Base-by-base conservation (phyloP, 1,284 basidiomycete genomes). In the Gymnopus androsaceus region DNA sequence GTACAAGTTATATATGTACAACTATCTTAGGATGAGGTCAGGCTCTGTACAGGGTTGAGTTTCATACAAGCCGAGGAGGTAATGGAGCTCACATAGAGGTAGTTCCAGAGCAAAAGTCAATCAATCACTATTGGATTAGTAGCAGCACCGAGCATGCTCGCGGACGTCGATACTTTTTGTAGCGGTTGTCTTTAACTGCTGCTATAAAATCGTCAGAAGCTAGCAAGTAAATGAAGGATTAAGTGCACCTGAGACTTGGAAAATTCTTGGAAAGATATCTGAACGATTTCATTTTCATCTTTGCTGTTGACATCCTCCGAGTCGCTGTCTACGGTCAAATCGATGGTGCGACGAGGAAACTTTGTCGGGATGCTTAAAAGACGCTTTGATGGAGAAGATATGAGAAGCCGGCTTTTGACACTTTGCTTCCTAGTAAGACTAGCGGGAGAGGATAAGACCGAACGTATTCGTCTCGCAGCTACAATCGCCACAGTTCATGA, bases 61-160 rank as follows among this genome's bases (percentile, higher is more conserved):
- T n/a, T 7, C 7, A 14, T 38, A 17, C 19, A 38, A 17, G 4
- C 6, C 14, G 36, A 37, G n/a, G n/a, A n/a, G n/a, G n/a, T n/a
- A n/a, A n/a, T n/a, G n/a, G n/a, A n/a, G n/a, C n/a, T n/a, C n/a
- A n/a, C n/a, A n/a, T n/a, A n/a, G n/a, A n/a, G n/a, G n/a, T n/a
- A n/a, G n/a, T n/a, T n/a, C n/a, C 19, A 40, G 19, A 21, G 25
- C 3, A 15, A 0, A 14, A 25, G 9, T 46, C 34, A 59, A 33
- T 59, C 58, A 45, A 59, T 37, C 15, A 51, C 41, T 52, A 59
- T 58, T 11, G 51, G 54, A 40, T 54, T 56, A n/a, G 5, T 28
- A n/a, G 45, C 25, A 42, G 36, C 57, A 15, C 60, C 59, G 14
- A 45, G 31, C 36, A 15, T 19, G 36, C 34, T 44, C 44, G 38